A percentile compares a stretch with the other conserved stretches of the same genome.
Evolutionary conservation across 257 asterid species (phyloP).

Genomic region (Haberlea rhodopensis): DNA sequence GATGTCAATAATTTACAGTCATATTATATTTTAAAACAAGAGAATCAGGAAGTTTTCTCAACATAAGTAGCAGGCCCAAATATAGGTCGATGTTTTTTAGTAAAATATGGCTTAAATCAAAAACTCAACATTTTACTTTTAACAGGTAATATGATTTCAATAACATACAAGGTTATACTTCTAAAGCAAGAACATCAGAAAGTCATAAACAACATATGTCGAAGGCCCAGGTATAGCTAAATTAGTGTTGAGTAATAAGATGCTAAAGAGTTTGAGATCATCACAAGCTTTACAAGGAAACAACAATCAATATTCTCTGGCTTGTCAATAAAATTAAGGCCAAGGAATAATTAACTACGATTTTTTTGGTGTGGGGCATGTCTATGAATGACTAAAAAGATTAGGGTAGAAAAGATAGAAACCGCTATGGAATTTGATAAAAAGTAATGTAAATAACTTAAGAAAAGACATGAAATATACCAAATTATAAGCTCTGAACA

Average conservation of each 20-base stretch:
- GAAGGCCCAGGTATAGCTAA: too few relatives aligned
- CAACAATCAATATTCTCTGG: neutral
- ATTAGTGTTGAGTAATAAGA: conserved; percentile 2
- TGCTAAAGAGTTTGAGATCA: conserved; percentile 1
- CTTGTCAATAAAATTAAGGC: neutral
- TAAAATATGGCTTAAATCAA: conserved; percentile 4
- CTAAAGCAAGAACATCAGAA: too few relatives aligned
- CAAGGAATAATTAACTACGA: conserved; percentile 4
- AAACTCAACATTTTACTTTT: neutral
- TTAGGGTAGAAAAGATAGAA: conserved; percentile 1
- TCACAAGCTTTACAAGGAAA: neutral
- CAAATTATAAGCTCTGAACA: neutral
- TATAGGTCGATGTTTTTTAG: too few relatives aligned
- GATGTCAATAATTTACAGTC: too few relatives aligned
- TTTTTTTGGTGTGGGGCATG: neutral
- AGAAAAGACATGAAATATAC: neutral
- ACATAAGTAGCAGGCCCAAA: too few relatives aligned
- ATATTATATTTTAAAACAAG: too few relatives aligned
- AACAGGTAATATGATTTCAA: conserved; percentile 7
- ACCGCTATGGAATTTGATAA: neutral
- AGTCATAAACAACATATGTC: too few relatives aligned
- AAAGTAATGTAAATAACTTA: neutral
- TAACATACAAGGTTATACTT: neutral
- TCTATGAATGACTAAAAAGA: neutral
- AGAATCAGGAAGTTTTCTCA: too few relatives aligned